Base-by-base conservation (phyloP, 129 eudicot species). In the Flaveria bidentis region DNA sequence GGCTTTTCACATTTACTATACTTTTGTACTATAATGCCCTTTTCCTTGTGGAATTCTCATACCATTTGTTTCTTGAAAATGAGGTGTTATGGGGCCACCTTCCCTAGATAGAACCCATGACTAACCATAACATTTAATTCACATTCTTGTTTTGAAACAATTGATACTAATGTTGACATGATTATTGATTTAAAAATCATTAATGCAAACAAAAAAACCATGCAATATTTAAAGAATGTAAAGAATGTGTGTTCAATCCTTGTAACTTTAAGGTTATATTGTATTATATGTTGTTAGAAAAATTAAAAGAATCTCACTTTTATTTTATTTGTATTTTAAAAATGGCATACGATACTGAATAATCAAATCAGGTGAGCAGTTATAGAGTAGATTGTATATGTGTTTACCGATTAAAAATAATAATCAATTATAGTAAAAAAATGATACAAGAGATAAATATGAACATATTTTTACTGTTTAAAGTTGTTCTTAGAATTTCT, bases 11-110 rank as follows among this genome's bases (percentile, higher is more conserved):
- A 74, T 17, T 80, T 15, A 80, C 52, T 74, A 16, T 23, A 15
- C 42, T 63, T 63, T 23, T 63, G 67, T 79, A 71, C 75, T 80
- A 73, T 26, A 67, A 9, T 80, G 71, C 79, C 76, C 84, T 80
- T 45, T 61, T 25, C 63, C 71, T 51, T 42, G 63, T 56, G 80
- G 64, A 80, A 74, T 67, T 74, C 79, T 33, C 42, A 45, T 16
- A n/a, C 71, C 68, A 17, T 73, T 66, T 73, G 69, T 69, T 67
- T 28, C 75, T 44, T 36, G 69, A 74, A 74, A 44, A 33, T 44
- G 79, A 74, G 61, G 63, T 45, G 26, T 67, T 75, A 74, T 64
- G 50, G 65, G 66, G 41, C 12, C 69, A 23, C 49, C 57, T 55
- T 61, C 79, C 75, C 68, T 65, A 64, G 58, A 78, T 68, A 26